phyloP scores from a whole-genome alignment of 2,329 filamentous ascomycete species.

The Coniella lustricola region DNA sequence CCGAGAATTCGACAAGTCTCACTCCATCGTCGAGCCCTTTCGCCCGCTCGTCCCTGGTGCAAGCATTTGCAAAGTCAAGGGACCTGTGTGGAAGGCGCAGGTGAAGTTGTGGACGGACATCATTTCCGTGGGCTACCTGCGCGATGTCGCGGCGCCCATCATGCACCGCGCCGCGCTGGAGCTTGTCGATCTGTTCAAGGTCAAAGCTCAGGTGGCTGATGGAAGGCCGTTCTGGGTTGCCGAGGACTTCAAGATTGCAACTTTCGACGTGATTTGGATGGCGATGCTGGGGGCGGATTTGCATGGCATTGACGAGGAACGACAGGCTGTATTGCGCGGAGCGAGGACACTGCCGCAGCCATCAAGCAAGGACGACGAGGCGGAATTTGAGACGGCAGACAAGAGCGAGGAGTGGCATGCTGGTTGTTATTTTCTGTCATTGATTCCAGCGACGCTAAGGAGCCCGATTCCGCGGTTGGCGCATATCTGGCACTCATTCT shows the following conservation, averaged over 20 bases:
- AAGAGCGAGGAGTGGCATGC: conserved; percentile 7
- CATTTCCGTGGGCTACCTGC: conserved; percentile 10
- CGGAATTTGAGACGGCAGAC: conserved; percentile 6
- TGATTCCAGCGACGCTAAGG: conserved; percentile 8
- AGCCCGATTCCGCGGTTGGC: conserved; percentile 4
- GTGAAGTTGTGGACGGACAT: conserved; percentile 11
- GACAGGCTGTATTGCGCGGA: conserved; percentile 23
- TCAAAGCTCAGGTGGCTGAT: conserved; percentile 12
- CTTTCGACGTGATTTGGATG: conserved; percentile 14
- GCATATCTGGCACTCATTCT: conserved; percentile 10
- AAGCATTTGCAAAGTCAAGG: conserved; percentile 11
- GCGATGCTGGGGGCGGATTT: conserved; percentile 9
- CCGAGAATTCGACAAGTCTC: conserved; percentile 16
- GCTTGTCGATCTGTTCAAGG: conserved; percentile 17
- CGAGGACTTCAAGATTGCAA: conserved; percentile 11
- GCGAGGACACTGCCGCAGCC: conserved; percentile 20
- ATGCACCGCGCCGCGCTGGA: conserved; percentile 17
- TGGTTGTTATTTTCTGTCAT: conserved; percentile 2
- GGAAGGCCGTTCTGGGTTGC: conserved; percentile 16
- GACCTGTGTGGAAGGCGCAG: conserved; percentile 9
- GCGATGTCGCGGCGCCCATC: conserved; percentile 7
- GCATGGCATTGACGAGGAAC: conserved; percentile 17
- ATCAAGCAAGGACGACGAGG: not conserved
- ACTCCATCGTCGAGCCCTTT: conserved; percentile 5
- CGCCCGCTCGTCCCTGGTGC: conserved; percentile 9